Evolutionary conservation across 192 early-diverging fungal genomes (phyloP).

Genomic region (Allomyces macrogynus): DNA sequence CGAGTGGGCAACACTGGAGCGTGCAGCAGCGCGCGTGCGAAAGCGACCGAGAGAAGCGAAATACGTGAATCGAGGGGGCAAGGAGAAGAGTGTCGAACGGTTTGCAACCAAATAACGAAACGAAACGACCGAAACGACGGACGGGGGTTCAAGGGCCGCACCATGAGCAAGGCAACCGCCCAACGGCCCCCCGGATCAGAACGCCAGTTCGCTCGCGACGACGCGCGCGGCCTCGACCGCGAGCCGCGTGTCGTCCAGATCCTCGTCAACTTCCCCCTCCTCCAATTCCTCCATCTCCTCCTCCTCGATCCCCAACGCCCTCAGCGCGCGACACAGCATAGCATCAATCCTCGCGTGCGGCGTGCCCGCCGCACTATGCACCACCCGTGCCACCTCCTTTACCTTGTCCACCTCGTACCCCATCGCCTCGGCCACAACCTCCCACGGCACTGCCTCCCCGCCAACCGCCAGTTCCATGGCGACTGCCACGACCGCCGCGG

Average conservation of each 20-base stretch:
- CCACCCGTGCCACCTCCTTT: constrained; percentile 12
- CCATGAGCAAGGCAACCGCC: no score
- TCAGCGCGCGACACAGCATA: constrained; percentile 35
- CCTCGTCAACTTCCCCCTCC: not conserved
- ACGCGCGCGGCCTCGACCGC: no score
- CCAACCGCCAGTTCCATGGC: constrained; percentile 5
- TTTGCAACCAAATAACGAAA: no score
- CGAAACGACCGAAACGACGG: no score
- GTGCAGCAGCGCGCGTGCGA: no score
- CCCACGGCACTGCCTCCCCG: constrained; percentile 3
- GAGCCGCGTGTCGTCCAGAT: not conserved
- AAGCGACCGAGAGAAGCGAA: no score
- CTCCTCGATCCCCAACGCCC: constrained; percentile 3
- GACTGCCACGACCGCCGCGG: constrained; percentile 8
- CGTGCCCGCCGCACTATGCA: constrained; percentile 86
- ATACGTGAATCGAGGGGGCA: no score
- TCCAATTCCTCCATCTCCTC: not conserved
- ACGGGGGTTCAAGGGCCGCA: no score
- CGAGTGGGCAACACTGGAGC: no score
- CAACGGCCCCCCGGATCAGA: no score
- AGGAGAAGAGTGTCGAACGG: no score
- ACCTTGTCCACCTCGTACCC: not conserved
- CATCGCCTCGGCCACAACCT: constrained; percentile 4
- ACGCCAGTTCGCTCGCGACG: no score
- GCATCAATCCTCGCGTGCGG: constrained; percentile 88